Evolutionary conservation across 2,329 filamentous ascomycete species (phyloP), one percentile per base, ranked within the genome.

Genomic region (Neofusicoccum parvum): DNA sequence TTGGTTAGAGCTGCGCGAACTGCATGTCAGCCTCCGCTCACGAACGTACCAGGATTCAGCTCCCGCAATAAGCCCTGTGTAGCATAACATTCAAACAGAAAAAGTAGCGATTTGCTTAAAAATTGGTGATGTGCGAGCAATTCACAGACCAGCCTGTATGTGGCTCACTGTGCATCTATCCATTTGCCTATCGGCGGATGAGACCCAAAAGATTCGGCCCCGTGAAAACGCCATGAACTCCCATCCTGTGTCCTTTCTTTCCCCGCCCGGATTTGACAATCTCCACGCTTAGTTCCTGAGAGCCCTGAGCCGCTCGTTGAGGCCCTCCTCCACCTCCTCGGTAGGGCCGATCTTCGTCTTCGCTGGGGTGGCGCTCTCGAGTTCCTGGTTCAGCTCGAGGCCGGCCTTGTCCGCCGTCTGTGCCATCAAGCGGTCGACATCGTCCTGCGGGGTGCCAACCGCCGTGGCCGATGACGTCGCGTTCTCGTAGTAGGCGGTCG

Each of bases 381-480:
- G 88, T 79, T 95, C 91, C 75, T 90, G 86, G 70, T 88, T 88
- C 67, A 96, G 82, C 78, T 95, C 91, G 62, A 97, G 87, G 63
- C 93, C 93, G 10, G 91, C 92, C 77, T 96, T 92, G 76, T 96
- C 93, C 68, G 92, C 92, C 49, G 95, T 87, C 80, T 96, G 91
- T 69, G 87, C 90, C 79, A 96, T 90, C 68, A 96, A 80, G 70
- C 92, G 88, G 77, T 96, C 92, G 1, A 96, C 92, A 70, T 94
- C 92, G 71, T 96, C 92, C 75, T 96, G 87, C 79, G 81, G 91
- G 80, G 81, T 94, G 77, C 83, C 91, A 75, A 81, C 90, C 72
- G 79, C 91, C 76, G 92, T 96, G 43, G 90, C 90, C 67, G 90
- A 89, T 23, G 87, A 88, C 68, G 94, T 94, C 67, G 92, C 91